Evolutionary conservation across 2,329 filamentous ascomycete species (phyloP).

Genomic region (Fusarium sp.): DNA sequence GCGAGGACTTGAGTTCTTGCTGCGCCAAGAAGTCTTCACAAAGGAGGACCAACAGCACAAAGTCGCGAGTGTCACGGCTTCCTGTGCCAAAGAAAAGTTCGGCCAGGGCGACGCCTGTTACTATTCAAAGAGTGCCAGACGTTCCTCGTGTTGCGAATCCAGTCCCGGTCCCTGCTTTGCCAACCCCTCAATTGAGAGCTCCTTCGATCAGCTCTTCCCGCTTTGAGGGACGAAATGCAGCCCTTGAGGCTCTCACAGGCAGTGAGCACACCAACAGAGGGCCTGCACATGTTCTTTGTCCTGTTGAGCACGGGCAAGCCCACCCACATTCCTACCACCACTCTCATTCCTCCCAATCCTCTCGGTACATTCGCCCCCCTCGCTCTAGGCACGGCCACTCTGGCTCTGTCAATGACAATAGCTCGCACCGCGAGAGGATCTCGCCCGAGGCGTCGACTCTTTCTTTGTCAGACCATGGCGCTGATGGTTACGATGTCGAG

Average conservation of each 20-base stretch:
- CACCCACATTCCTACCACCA: slow-evolving; percentile 35
- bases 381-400: slow-evolving; percentile 35
- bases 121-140: slow-evolving; percentile 54
- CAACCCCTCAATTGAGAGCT: slow-evolving; percentile 53
- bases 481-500: slow-evolving; percentile 20
- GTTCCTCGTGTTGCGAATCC: slow-evolving; percentile 54
- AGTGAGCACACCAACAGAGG: slow-evolving; percentile 41
- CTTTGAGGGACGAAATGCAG: slow-evolving; percentile 52
- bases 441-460: slow-evolving; percentile 27
- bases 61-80: slow-evolving; percentile 44
- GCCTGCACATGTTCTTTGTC: slow-evolving; percentile 50
- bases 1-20: slow-evolving; percentile 36
- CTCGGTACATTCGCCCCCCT: slow-evolving; percentile 33
- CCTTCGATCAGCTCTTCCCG: slow-evolving; percentile 59
- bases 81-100: slow-evolving; percentile 36
- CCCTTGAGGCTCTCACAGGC: slow-evolving; percentile 45
- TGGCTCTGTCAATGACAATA: slow-evolving; percentile 11
- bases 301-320: slow-evolving; percentile 39
- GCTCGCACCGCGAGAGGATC: slow-evolving; percentile 4
- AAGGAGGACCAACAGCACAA: slow-evolving; percentile 30
- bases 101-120: slow-evolving; percentile 23
- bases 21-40: slow-evolving; percentile 28
- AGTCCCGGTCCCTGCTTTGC: slow-evolving; percentile 53
- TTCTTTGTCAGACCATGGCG: slow-evolving; percentile 42
- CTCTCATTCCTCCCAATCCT: slow-evolving; percentile 31